Conservation (phyloP, 257 asterid species). For the Striga asiatica region DNA sequence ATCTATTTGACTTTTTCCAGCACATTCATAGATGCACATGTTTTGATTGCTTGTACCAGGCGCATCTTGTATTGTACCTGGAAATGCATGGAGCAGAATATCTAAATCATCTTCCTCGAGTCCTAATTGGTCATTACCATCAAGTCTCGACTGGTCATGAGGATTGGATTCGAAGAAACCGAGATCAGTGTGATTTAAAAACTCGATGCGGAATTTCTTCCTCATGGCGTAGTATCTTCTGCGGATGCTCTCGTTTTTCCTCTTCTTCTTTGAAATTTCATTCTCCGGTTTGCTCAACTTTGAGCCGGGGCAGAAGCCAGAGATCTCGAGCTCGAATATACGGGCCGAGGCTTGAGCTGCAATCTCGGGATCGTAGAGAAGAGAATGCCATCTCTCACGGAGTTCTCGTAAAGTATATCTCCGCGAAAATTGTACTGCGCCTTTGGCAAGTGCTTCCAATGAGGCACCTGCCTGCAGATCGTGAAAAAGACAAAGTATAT, state of each 20-base stretch:
- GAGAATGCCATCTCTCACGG: slow-evolving; percentile 71
- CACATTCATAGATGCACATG: slow-evolving; percentile 44
- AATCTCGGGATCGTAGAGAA: slow-evolving; percentile 74
- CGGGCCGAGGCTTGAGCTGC: slow-evolving; percentile 49
- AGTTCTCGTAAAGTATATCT: slow-evolving; percentile 58
- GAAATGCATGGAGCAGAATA: slow-evolving; percentile 55
- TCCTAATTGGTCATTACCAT: slow-evolving; percentile 38
- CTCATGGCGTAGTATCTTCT: slow-evolving; percentile 65
- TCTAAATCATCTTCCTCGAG: slow-evolving; percentile 60
- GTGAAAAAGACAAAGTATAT: background rate
- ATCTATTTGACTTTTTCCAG: slow-evolving; percentile 39
- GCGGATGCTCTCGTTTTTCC: slow-evolving; percentile 61
- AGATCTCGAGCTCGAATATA: slow-evolving; percentile 71
- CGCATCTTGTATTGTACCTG: slow-evolving; percentile 37
- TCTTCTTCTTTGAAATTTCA: slow-evolving; percentile 49
- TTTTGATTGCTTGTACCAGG: slow-evolving; percentile 33
- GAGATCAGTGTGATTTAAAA: slow-evolving; percentile 40
- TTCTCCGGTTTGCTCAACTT: slow-evolving; percentile 40
- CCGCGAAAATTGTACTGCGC: slow-evolving; percentile 81
- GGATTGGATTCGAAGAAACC: slow-evolving; percentile 46
- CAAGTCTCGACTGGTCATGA: slow-evolving; percentile 34
- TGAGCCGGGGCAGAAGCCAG: slow-evolving; percentile 48
- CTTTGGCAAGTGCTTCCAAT: slow-evolving; percentile 89
- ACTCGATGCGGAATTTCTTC: slow-evolving; percentile 57
- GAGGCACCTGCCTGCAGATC: slow-evolving; percentile 92